These are phyloP conservation scores for Leccinellum luteum DNA, from an alignment of 768 basidiomycete genomes.

Conservation along the genomic window DNA sequence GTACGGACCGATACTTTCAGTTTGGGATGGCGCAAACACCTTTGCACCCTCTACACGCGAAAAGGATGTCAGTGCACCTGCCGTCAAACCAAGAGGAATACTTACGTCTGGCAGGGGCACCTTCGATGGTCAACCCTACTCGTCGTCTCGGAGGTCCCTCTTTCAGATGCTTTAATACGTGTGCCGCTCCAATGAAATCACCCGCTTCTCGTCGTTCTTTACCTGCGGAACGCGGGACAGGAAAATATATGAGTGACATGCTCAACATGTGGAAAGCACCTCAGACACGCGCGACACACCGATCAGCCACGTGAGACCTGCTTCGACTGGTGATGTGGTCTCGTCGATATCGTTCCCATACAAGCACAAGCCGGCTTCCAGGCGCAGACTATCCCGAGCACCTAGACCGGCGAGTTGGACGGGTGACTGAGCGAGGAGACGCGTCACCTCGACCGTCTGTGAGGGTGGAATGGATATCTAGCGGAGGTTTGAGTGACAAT, in stretches of 20 bases:
- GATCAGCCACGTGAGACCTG: constrained; percentile 90
- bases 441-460: constrained; percentile 69
- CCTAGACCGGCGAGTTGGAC: constrained; percentile 89
- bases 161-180: constrained; percentile 72
- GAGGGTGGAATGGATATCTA: constrained; percentile 88
- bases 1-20: constrained; percentile 59
- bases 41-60: constrained; percentile 66
- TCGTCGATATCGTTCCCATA: constrained; percentile 96
- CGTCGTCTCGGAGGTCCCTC: constrained; percentile 74
- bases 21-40: constrained; percentile 55
- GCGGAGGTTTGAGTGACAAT: background rate
- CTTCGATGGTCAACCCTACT: constrained; percentile 81
- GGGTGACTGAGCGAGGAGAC: constrained; percentile 52
- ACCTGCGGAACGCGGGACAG: constrained; percentile 39
- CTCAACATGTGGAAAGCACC: background rate
- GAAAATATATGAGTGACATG: background rate
- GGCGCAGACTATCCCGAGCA: constrained; percentile 87
- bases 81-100: background rate
- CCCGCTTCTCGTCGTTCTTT: constrained; percentile 75
- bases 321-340: constrained; percentile 82
- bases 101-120: constrained; percentile 82
- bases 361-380: constrained; percentile 96
- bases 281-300: constrained; percentile 53
- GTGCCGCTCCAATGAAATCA: constrained; percentile 76
- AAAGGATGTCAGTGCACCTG: background rate